Evolutionary conservation across 1,284 basidiomycete species (phyloP), one percentile per base, ranked within the genome.

Genomic region (Ustilago lituana): DNA sequence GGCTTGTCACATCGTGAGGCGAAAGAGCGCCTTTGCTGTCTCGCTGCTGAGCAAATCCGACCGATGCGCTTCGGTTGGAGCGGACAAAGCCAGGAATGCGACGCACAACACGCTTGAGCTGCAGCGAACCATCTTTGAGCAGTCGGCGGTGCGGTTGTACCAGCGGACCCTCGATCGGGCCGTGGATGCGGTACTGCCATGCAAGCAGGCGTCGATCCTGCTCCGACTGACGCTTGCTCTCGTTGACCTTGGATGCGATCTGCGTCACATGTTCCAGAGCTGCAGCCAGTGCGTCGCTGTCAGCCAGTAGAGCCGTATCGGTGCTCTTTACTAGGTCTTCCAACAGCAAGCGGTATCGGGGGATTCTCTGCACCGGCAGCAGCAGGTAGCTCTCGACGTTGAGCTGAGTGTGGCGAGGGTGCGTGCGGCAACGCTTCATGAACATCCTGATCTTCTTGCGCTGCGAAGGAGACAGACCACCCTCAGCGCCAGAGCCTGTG

Each of bases 351-450:
- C 91, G 89, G 85, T 99, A 99, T 19, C 95, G 89, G 12, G 96
- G 96, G 77, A 99, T 91, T 45, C 95, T 89, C 83, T 99, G 95
- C 22, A 99, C 91, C 31, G 95, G 95, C 38, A 98, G 87, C 6
- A 98, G 86, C 24, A 98, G 84, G 82, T 98, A 98, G 9, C 91
- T 91, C 84, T 98, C 94, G 69, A 98, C 84, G 80, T 94, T 97
- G 65, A 99, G 87, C 83, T 98, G 96, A n/a, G 91, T 91, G 83
- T 98, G 96, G 35, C 89, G 86, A 3, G 93, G 93, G 51, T 84
- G 77, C 1, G 75, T 67, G 23, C 80, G 77, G 62, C 81, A 83
- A 15, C 62, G 68, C 60, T 79, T 77, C 61, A 83, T 65, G 54
- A 81, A 82, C 9, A 63, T 56, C 44, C 62, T 65, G 55, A 80